These are phyloP conservation scores for Malassezia cuniculi DNA, from an alignment of 1,284 basidiomycete genomes.

Conservation along the genomic window DNA sequence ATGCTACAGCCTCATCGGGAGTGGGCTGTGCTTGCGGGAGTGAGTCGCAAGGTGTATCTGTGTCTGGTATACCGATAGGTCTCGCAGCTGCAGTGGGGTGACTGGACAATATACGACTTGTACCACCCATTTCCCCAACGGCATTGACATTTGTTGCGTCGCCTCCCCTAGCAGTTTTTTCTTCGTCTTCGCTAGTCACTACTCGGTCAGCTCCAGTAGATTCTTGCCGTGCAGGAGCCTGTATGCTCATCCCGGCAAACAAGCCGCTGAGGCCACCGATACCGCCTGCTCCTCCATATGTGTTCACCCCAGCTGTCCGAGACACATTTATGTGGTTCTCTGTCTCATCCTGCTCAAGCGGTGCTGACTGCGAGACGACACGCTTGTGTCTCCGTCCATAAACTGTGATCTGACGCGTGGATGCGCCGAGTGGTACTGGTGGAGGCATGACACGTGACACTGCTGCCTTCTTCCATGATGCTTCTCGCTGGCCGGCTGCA, in stretches of 20 bases:
- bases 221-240: too few species aligned
- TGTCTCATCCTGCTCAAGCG: background rate
- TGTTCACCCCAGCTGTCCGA: background rate
- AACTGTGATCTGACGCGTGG: conserved; percentile 10
- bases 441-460: conserved; percentile 2
- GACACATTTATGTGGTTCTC: background rate
- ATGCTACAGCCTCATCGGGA: background rate
- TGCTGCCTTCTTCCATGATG: background rate
- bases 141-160: too few species aligned
- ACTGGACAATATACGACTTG: too few species aligned
- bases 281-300: background rate
- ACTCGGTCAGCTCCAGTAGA: too few species aligned
- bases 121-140: too few species aligned
- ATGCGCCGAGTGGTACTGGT: conserved; percentile 4
- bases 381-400: conserved; percentile 12
- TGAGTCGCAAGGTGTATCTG: too few species aligned
- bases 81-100: conserved; percentile 12
- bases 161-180: too few species aligned
- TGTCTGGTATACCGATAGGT: conserved; percentile 1
- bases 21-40: too few species aligned
- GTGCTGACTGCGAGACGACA: conserved; percentile 1
- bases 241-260: too few species aligned
- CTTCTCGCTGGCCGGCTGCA: background rate
- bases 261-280: too few species aligned
- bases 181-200: too few species aligned